Conservation (phyloP, 2,329 filamentous ascomycete genomes). For the Fusarium zealandicum region DNA sequence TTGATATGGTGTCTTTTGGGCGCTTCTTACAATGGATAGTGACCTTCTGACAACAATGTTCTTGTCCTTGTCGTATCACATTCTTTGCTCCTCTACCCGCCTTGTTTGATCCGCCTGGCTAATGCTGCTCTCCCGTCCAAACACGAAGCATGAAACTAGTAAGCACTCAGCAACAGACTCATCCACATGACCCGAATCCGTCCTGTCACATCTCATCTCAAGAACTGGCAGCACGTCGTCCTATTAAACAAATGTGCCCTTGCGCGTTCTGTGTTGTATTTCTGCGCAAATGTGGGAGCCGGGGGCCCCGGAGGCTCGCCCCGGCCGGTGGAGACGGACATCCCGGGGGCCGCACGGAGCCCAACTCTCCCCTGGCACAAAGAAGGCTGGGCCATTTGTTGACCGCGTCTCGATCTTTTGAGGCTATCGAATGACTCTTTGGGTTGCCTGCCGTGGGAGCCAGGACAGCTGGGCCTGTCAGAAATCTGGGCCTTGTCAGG, state of each 20-base stretch:
- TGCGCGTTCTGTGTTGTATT: too few relatives aligned
- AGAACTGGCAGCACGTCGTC: slow-evolving; percentile 3
- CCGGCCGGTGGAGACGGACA: slow-evolving; percentile 1
- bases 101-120: slow-evolving; percentile 14
- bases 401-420: slow-evolving; percentile 19
- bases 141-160: slow-evolving; percentile 7
- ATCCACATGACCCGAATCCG: slow-evolving; percentile 16
- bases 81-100: slow-evolving; percentile 7
- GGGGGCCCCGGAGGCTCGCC: slow-evolving; percentile 20
- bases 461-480: slow-evolving; percentile 21
- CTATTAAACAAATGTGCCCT: slow-evolving; percentile 27
- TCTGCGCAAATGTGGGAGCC: too few relatives aligned
- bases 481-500: background rate
- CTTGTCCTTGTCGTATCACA: slow-evolving; percentile 12
- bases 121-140: background rate
- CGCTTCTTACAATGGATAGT: too few relatives aligned
- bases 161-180: slow-evolving; percentile 18
- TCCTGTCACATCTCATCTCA: slow-evolving; percentile 24
- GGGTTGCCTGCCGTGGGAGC: slow-evolving; percentile 8
- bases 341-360: slow-evolving; percentile 18
- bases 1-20: too few relatives aligned
- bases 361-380: too few relatives aligned
- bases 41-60: too few relatives aligned
- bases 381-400: slow-evolving; percentile 25
- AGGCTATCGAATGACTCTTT: slow-evolving; percentile 20